These are phyloP conservation scores for Ophiostoma pallidulum DNA, from an alignment of 2,329 filamentous ascomycete species.

Conservation along the genomic window DNA sequence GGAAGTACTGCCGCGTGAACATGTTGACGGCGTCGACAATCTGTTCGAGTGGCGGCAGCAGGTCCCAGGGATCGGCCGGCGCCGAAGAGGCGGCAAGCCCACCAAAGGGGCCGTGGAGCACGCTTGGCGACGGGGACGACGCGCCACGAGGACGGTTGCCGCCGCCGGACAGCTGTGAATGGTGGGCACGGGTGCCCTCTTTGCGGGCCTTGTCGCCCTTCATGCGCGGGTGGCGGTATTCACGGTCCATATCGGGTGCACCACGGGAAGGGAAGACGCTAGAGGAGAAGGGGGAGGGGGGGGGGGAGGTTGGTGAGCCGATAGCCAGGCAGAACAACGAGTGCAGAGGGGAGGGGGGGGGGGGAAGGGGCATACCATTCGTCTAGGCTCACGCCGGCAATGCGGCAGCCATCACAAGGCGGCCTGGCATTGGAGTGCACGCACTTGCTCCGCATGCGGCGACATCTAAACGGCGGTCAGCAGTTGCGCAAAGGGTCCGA, in stretches of 20 bases:
- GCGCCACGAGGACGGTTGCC: neutral
- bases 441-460: constrained; percentile 20
- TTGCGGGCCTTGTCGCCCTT: constrained; percentile 37
- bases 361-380: constrained; percentile 36
- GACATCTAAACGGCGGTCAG: constrained; percentile 13
- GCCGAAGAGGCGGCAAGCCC: constrained; percentile 10
- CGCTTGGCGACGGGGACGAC: constrained; percentile 11
- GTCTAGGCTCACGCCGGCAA: constrained; percentile 37
- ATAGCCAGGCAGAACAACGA: neutral
- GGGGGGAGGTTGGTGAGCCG: neutral
- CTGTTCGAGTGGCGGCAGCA: constrained; percentile 38
- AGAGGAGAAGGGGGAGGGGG: neutral
- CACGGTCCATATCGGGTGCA: constrained; percentile 44
- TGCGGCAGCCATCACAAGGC: constrained; percentile 39
- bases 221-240: constrained; percentile 45
- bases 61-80: constrained; percentile 36
- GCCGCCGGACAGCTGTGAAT: neutral
- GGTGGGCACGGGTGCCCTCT: constrained; percentile 4
- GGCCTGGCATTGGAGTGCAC: constrained; percentile 16
- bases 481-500: neutral
- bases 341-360: neutral
- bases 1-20: constrained; percentile 48
- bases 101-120: neutral
- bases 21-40: constrained; percentile 43
- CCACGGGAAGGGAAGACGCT: constrained; percentile 45